These are phyloP conservation scores for Aegilops sharonensis DNA, from an alignment of 176 grass and related monocot species.

Conservation along the genomic window DNA sequence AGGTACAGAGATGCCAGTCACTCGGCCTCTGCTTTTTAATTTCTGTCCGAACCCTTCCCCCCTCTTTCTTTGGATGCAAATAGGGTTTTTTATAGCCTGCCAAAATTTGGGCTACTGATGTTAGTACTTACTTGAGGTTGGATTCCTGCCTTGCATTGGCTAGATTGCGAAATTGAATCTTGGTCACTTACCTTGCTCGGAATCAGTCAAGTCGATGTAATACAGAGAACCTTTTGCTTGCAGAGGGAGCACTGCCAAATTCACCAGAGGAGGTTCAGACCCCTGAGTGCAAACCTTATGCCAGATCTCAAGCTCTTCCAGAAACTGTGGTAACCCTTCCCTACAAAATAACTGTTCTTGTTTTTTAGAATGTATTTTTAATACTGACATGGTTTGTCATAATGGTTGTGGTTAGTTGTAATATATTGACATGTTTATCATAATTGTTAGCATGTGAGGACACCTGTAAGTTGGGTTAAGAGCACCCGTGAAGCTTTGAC, in stretches of 20 bases:
- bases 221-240: background rate
- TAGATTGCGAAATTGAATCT: background rate
- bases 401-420: background rate
- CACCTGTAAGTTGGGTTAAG: conserved; percentile 1
- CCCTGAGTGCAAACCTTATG: conserved; percentile 26
- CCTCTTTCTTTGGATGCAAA: background rate
- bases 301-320: conserved; percentile 22
- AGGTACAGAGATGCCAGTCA: no score
- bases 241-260: background rate
- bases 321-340: conserved; percentile 35
- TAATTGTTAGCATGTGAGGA: conserved; percentile 33
- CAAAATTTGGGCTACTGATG: background rate
- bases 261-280: background rate
- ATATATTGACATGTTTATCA: background rate
- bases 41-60: no score
- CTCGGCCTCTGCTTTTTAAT: background rate
- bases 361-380: background rate
- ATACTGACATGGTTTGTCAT: background rate
- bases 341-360: background rate
- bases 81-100: background rate
- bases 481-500: conserved; percentile 26
- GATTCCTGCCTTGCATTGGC: background rate
- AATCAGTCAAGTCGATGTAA: background rate
- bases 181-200: background rate
- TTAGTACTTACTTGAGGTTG: background rate